Evolutionary conservation across 805 yeast genomes (phyloP), one percentile per base, ranked within the genome.

Genomic region (Candida ponderosae): DNA sequence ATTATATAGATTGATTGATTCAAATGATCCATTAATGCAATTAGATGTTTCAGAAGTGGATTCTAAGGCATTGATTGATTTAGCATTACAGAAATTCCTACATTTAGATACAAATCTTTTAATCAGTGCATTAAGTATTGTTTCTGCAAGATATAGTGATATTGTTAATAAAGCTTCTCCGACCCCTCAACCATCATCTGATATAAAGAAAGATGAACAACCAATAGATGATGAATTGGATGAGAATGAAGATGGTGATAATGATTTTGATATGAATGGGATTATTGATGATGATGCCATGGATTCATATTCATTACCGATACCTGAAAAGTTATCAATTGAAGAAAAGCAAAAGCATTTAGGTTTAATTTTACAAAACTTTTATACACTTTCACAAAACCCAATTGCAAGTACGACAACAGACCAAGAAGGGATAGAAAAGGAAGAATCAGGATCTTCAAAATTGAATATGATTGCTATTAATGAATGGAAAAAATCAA

Each of bases 21-120:
- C 76, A 24, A 59, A 64, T 30, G 77, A 80, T 50, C 79, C 79
- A 35, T 62, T 85, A 40, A 70, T 76, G 24, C 69, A 70, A 29
- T 81, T 86, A 52, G 90, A 90, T 54, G 73, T 86, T 38, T 68
- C 85, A 3, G 62, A 74, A 9, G 62, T 93, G 7, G 81, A 93
- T 5, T 72, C 71, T 18, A 75, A 76, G 35, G 66, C 81, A 1
- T 70, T 88, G 39, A 70, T 70, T 18, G 70, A 74, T 32, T 79
- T 81, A 70, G 85, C 81, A 14, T 63, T 74, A 39, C 72, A 74
- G 2, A 87, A 95, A 0, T 63, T 93, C 39, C 63, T 68, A 15
- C 70, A 70, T 31, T 73, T 75, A 0, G 72, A 74, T 34, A 60
- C 69, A 0, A 63, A 64, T 4, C 71, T 68, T 40, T 64, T 90